phyloP scores from a whole-genome alignment of 768 basidiomycete genomes.

The Mycena amicta region DNA sequence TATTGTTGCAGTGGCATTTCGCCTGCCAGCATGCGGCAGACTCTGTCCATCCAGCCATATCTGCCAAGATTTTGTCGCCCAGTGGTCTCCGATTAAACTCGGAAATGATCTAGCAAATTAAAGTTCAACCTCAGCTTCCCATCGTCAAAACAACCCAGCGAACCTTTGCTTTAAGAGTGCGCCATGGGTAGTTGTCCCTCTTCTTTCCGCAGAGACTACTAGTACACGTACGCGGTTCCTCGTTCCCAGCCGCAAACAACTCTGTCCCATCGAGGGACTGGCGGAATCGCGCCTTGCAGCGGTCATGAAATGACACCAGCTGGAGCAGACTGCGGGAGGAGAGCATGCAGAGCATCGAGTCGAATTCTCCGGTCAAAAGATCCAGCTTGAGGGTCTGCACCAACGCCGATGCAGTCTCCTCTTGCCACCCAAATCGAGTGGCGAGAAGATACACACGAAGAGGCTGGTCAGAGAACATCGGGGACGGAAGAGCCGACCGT shows the following conservation, averaged over 20 bases:
- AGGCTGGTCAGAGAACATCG: constrained; percentile 45
- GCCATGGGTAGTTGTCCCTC: constrained; percentile 41
- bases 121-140: too few relatives aligned
- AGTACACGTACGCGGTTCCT: constrained; percentile 31
- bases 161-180: constrained; percentile 42
- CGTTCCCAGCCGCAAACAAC: constrained; percentile 42
- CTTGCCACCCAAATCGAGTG: constrained; percentile 45
- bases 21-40: constrained; percentile 42
- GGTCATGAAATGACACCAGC: constrained; percentile 45
- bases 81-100: constrained; percentile 43
- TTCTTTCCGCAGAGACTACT: constrained; percentile 41
- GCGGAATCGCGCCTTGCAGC: constrained; percentile 41
- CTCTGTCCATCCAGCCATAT: constrained; percentile 49
- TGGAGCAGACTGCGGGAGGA: constrained; percentile 36
- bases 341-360: constrained; percentile 36
- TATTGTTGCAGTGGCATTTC: constrained; percentile 36
- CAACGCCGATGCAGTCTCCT: constrained; percentile 46
- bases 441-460: constrained; percentile 52
- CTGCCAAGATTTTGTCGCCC: constrained; percentile 41
- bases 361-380: constrained; percentile 37
- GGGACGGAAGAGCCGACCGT: constrained; percentile 43
- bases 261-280: constrained; percentile 35
- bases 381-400: constrained; percentile 42
- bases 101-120: constrained; percentile 7
- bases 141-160: constrained; percentile 22